Base-by-base conservation (phyloP, 257 asterid species). In the Ajuga chamaepitys region DNA sequence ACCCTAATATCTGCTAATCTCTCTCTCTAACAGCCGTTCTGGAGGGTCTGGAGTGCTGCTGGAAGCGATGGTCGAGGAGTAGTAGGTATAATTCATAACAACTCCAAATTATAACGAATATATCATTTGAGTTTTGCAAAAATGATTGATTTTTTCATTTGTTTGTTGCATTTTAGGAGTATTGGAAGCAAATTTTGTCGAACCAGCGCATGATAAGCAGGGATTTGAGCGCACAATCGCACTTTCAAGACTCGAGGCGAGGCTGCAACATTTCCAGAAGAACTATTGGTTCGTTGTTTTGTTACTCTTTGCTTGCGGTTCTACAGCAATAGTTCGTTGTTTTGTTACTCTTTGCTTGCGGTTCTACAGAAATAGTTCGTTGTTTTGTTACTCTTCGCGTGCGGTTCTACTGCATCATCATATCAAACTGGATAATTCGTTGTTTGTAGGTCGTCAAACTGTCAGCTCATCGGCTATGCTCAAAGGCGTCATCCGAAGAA, bases 1-100 rank as follows among this genome's bases (percentile, higher is more conserved):
- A n/a, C n/a, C n/a, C 54, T 34, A 40, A 30, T 8, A 35, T 5
- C 25, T 32, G 3, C 5, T 10, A 41, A 6, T 40, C 16, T 26
- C 51, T 35, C 12, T 34, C 13, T 38, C 40, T 58, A n/a, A 32
- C 83, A 89, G 95, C 91, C 96, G 17, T 90, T 90, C 55, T 90
- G 96, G 96, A 85, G 97, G 70, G 88, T 86, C 17, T 90, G 96
- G 96, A 86, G 82, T 67, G 85, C 96, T 63, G 91, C 97, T 8
- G 96, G 97, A 53, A 90, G 96, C 64, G 83, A 84, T 74, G 97
- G 97, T 59, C 81, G 95, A 38, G 97, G 96, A 16, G 96, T 84
- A 32, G 72, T 90, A 72, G 95, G 91, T 82, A 28, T 5, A 5
- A 2, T 28, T 28, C 5, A 28, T n/a, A n/a, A n/a, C n/a, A n/a